Percentiles rank a stretch among this genome's conserved stretches.
Conservation (phyloP, 768 basidiomycete genomes). For the Filobasidium floriforme region DNA sequence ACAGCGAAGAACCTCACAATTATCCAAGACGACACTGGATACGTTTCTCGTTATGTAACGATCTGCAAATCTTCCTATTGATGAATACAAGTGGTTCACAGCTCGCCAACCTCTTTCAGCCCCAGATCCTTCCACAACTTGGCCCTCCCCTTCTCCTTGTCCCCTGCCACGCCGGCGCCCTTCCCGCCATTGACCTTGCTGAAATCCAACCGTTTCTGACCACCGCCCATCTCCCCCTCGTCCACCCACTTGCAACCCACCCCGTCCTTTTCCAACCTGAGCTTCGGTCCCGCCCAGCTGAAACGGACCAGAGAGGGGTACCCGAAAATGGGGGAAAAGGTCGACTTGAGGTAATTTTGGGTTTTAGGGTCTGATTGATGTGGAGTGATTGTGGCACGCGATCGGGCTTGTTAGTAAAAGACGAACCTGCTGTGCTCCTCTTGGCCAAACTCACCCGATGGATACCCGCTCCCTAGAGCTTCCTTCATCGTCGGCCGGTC, state of each 20-base stretch:
- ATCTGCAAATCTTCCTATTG: too few relatives aligned
- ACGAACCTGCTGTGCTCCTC: not conserved
- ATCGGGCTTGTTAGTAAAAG: not conserved
- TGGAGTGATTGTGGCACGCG: too few relatives aligned
- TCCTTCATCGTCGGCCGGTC: slow-evolving; percentile 15
- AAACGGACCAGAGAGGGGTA: slow-evolving; percentile 84
- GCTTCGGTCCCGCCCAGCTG: slow-evolving; percentile 90
- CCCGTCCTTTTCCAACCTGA: slow-evolving; percentile 69
- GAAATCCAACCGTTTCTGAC: not conserved
- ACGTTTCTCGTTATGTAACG: too few relatives aligned
- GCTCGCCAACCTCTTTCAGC: slow-evolving; percentile 59
- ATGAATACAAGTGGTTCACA: slow-evolving; percentile 48
- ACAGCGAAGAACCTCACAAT: too few relatives aligned
- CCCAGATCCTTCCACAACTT: slow-evolving; percentile 65
- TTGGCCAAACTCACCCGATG: slow-evolving; percentile 56
- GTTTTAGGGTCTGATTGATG: slow-evolving; percentile 98
- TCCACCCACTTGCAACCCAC: slow-evolving; percentile 72
- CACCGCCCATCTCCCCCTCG: slow-evolving; percentile 10
- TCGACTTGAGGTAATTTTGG: slow-evolving; percentile 68
- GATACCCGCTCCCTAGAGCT: slow-evolving; percentile 76
- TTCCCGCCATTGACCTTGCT: slow-evolving; percentile 5
- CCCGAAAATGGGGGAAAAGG: slow-evolving; percentile 82
- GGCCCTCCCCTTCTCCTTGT: slow-evolving; percentile 69
- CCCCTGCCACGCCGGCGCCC: slow-evolving; percentile 47
- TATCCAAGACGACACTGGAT: too few relatives aligned